Percentiles rank a stretch among this genome's conserved stretches.
Evolutionary conservation across 2,329 filamentous ascomycete genomes (phyloP).

Genomic region (Penicillium sp.): DNA sequence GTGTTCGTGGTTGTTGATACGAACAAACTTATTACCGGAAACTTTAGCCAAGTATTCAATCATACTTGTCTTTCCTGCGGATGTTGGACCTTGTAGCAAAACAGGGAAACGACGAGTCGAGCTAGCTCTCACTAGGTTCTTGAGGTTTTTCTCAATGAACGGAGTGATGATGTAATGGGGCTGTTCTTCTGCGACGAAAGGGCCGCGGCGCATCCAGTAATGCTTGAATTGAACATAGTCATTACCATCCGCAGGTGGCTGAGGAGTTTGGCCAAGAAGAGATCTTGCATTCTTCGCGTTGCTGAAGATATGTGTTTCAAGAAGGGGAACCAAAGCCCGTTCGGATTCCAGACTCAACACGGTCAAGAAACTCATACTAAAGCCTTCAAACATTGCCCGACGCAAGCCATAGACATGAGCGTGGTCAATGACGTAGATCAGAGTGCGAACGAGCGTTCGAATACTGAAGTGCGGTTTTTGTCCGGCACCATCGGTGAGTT

Average conservation of each 20-base stretch:
- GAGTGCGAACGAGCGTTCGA: constrained; percentile 83
- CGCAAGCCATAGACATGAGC: constrained; percentile 80
- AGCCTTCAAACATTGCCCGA: constrained; percentile 87
- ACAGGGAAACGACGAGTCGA: constrained; percentile 92
- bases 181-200: constrained; percentile 65
- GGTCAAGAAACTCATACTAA: constrained; percentile 96
- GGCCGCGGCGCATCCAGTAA: constrained; percentile 85
- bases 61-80: constrained; percentile 98
- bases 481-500: constrained; percentile 89
- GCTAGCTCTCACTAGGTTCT: constrained; percentile 90
- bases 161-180: constrained; percentile 94
- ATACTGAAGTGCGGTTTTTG: constrained; percentile 97
- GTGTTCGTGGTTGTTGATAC: constrained; percentile 99
- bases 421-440: constrained; percentile 86
- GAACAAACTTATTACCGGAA: constrained; percentile 93
- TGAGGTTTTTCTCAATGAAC: constrained; percentile 89
- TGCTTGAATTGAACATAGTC: constrained; percentile 83
- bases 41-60: constrained; percentile 97
- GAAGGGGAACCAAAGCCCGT: constrained; percentile 72
- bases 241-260: constrained; percentile 72
- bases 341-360: constrained; percentile 82
- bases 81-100: constrained; percentile 93
- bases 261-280: constrained; percentile 75
- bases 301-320: constrained; percentile 76
- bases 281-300: constrained; percentile 68